Evolutionary conservation across 768 basidiomycete species (phyloP), one percentile per base, ranked within the genome.

Genomic region (Rubroboletus satanas): DNA sequence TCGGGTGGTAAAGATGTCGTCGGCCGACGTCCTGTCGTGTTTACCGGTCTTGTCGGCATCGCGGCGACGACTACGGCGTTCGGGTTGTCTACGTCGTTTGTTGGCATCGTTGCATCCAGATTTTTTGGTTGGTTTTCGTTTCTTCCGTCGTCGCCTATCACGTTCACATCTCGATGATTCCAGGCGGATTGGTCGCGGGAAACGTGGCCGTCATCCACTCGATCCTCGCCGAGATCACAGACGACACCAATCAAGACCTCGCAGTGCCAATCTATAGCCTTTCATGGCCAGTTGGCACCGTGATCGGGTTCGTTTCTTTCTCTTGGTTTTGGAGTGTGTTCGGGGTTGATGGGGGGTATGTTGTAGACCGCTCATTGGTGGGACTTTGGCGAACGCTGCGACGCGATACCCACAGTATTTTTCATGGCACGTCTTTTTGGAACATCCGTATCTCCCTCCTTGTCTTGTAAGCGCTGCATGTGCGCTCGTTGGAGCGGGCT

Each of bases 161-260:
- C 26, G 26, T 35, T 47, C 12, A 39, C 12, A 1, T 38, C 14
- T 18, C 9, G 7, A 21, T n/a, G n/a, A n/a, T n/a, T n/a, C n/a
- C n/a, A 83, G 84, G 81, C 18, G 85, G 85, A n/a, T 64, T 83
- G n/a, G 77, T 82, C 55, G 79, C 80, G 7, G 85, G 83, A 36
- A 87, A 82, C 55, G 67, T 81, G 37, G 83, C 83, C 9, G 84
- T 86, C 7, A 75, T 86, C 29, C 79, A 83, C 49, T 80, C 81
- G 2, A 76, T 83, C 23, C 71, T 88, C 0, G 78, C 80, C 4
- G 85, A 87, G 65, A 71, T 87, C 28, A 83, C 84, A 10, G 83
- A 88, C 62, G 65, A 78, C 8, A 80, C 79, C 8, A 85, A 88
- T 57, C 81, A 84, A 67, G 77, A 79, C 6, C 60, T 76, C 26